phyloP scores from a whole-genome alignment of 2,329 filamentous ascomycete species.

The Paecilomyces dactylethromorphus region DNA sequence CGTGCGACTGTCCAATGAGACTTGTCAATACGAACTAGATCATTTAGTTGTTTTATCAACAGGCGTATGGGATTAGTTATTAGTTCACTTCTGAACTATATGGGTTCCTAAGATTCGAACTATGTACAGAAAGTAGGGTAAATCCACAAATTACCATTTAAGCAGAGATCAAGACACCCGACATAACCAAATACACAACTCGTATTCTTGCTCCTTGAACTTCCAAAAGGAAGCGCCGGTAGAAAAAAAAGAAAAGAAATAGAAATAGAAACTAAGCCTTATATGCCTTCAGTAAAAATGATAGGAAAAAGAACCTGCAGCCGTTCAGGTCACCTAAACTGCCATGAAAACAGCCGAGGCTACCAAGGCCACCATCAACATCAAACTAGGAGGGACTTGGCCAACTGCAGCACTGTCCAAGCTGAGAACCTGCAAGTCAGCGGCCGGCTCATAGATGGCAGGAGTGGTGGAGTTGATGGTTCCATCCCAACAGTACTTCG shows the following conservation, averaged over 20 bases:
- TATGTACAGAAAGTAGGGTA: neutral
- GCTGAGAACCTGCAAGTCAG: neutral
- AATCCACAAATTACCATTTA: neutral
- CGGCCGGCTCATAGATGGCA: constrained; percentile 36
- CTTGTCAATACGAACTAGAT: neutral
- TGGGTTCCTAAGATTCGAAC: neutral
- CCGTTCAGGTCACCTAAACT: neutral
- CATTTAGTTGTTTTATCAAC: no score
- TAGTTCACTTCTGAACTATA: no score
- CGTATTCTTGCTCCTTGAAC: neutral
- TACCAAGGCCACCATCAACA: neutral
- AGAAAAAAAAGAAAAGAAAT: neutral
- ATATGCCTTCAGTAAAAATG: neutral
- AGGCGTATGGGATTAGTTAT: no score
- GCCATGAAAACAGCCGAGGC: neutral
- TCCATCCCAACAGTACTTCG: constrained; percentile 90
- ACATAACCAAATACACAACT: neutral
- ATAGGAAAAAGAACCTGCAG: neutral
- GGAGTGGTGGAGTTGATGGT: constrained; percentile 42
- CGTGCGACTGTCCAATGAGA: neutral
- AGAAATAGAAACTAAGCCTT: neutral
- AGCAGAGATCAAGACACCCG: neutral
- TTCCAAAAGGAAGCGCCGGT: neutral
- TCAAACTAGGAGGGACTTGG: neutral
- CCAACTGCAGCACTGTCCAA: neutral